Percentiles rank a stretch among this genome's conserved stretches.
phyloP scores from a whole-genome alignment of 352 stramenopile genomes.

The Pythium myriotylum region DNA sequence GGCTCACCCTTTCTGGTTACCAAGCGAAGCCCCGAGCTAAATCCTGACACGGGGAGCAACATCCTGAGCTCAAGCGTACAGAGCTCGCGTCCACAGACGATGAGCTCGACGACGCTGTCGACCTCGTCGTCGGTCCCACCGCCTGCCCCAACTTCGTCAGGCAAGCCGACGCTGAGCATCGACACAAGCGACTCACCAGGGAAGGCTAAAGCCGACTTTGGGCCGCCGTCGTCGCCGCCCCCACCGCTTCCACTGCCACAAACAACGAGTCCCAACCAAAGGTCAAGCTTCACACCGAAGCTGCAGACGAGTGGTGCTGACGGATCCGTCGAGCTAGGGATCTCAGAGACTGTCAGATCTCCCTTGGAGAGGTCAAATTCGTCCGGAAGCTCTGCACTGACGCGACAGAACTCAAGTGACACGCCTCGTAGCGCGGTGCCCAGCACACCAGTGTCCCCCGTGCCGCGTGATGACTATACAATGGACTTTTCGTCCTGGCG shows the following conservation, averaged over 20 bases:
- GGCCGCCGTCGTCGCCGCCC: conserved; percentile 28
- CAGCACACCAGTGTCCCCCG: conserved; percentile 4
- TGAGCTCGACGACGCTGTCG: background rate
- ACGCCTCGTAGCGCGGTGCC: background rate
- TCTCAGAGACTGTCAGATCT: background rate
- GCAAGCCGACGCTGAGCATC: background rate
- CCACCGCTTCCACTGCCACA: conserved; percentile 27
- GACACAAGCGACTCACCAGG: background rate
- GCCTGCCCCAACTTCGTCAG: background rate
- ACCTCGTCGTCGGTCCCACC: background rate
- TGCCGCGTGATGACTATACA: conserved; percentile 17
- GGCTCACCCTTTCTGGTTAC: background rate
- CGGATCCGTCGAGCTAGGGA: background rate
- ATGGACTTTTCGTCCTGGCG: conserved; percentile 33
- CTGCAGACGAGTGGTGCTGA: conserved; percentile 3
- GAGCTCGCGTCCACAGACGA: background rate
- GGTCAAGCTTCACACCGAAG: background rate
- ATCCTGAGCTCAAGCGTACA: conserved; percentile 1
- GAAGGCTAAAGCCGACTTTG: conserved; percentile 21
- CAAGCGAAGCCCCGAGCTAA: background rate
- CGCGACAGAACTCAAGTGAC: conserved; percentile 14
- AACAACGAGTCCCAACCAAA: conserved; percentile 15
- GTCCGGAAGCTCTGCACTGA: background rate
- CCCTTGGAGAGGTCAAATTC: background rate
- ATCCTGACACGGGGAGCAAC: background rate